Conservation (phyloP, 768 basidiomycete species). For the Cytidiella melzeri region DNA sequence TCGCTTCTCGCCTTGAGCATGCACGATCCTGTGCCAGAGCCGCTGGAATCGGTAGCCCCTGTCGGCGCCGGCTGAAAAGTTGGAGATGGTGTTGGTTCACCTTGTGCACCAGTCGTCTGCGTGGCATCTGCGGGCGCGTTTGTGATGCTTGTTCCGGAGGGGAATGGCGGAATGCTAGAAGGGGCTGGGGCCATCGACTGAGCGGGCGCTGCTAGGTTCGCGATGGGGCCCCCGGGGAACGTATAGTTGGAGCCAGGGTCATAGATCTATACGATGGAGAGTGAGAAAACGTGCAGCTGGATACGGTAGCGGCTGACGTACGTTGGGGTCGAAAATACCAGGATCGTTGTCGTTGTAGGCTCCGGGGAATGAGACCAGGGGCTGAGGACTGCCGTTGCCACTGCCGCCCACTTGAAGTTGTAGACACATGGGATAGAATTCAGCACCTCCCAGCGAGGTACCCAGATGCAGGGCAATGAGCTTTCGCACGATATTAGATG, state of each 20-base stretch:
- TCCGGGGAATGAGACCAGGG: conserved; percentile 57
- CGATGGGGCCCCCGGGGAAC: conserved; percentile 25
- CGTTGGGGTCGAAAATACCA: conserved; percentile 59
- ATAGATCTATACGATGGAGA: conserved; percentile 16
- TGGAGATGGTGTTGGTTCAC: not conserved
- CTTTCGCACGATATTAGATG: no score
- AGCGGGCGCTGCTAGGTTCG: conserved; percentile 19
- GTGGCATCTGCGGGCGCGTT: conserved; percentile 4
- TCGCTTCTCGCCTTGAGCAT: conserved; percentile 8
- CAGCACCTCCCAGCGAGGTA: conserved; percentile 51
- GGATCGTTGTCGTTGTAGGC: conserved; percentile 69
- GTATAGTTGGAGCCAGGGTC: conserved; percentile 20
- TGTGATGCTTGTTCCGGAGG: conserved; percentile 12
- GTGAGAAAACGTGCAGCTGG: not conserved
- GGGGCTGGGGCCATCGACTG: conserved; percentile 9
- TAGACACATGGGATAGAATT: conserved; percentile 75
- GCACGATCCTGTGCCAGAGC: conserved; percentile 11
- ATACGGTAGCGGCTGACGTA: conserved; percentile 16
- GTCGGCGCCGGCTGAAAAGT: not conserved
- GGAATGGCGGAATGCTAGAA: conserved; percentile 13
- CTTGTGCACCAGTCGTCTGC: not conserved
- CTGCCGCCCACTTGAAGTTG: conserved; percentile 49
- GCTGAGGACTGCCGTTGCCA: conserved; percentile 46
- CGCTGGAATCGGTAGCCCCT: not conserved
- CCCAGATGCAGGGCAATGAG: conserved; percentile 75